Percentiles rank a stretch among this genome's conserved stretches.
These are phyloP conservation scores for Heliosperma pusillum DNA, from an alignment of 148 eudicot genomes.

Conservation along the genomic window DNA sequence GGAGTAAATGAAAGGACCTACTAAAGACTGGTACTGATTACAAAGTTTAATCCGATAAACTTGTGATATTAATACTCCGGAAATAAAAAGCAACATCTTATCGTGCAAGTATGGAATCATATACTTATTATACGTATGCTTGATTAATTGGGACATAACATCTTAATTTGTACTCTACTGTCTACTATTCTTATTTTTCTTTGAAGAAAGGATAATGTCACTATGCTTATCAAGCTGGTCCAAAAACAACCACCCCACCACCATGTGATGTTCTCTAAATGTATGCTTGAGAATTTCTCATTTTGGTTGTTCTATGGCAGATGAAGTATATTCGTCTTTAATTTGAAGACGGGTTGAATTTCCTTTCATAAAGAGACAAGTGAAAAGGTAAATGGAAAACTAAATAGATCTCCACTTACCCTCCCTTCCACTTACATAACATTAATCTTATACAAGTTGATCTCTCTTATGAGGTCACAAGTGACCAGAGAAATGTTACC, in stretches of 20 bases:
- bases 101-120: not conserved
- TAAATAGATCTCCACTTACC: no score
- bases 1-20: not conserved
- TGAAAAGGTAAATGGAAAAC: no score
- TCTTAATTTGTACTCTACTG: not conserved
- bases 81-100: not conserved
- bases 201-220: not conserved
- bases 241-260: conserved; percentile 7
- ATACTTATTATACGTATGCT: not conserved
- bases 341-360: no score
- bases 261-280: not conserved
- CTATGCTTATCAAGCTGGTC: not conserved
- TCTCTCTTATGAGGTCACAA: no score
- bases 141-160: not conserved
- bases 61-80: not conserved
- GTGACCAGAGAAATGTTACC: no score
- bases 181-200: no score
- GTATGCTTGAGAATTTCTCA: no score
- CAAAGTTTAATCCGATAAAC: not conserved
- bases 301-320: no score
- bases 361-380: no score
- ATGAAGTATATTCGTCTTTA: no score
- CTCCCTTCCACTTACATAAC: no score
- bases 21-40: not conserved
- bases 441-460: no score